Evolutionary conservation across 2,329 filamentous ascomycete species (phyloP), one percentile per base, ranked within the genome.

Genomic region (Pestalotiopsis sp.): DNA sequence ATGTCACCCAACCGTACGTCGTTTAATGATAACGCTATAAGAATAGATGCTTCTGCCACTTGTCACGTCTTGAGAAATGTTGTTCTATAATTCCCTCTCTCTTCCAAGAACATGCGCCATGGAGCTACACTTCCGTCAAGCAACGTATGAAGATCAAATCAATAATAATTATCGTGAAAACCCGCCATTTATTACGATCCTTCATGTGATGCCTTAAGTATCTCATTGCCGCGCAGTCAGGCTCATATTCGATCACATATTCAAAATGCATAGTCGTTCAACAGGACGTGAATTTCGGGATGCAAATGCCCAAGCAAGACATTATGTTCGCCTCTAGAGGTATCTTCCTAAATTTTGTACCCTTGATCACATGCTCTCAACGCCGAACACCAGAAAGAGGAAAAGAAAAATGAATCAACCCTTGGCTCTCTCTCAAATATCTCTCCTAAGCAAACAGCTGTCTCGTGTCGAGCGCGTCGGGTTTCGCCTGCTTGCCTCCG

Each of bases 401-500:
- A 17, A n/a, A 13, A 20, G 26, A 61, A 61, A 35, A 35, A 35
- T 35, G 26, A 39, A 58, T 22, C 55, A 20, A 26, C 58, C n/a
- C 26, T 38, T 13, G n/a, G 58, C 58, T 20, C 7, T 35, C 30
- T 35, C 1, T 9, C 26, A 39, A 61, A 35, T 40, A 30, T 26
- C 6, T 22, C n/a, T 58, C 64, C 83, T 85, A 95, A 73, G 90
- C 88, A 83, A 97, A 97, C 67, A 97, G 81, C 73, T 89, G 86
- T 77, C 87, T 88, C 71, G 92, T 91, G 81, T 97, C 94, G 79
- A 98, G 83, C 71, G 89, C 89, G 78, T 92, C 88, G 73, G 85
- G 85, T 73, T 88, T 86, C 76, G 83, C 85, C 80, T 86, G 86
- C 68, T 86, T 85, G 56, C 89, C 89, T 14, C 91, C 90, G 68